Evolutionary conservation across 1,284 basidiomycete genomes (phyloP).

Genomic region (Moesziomyces parantarcticus): DNA sequence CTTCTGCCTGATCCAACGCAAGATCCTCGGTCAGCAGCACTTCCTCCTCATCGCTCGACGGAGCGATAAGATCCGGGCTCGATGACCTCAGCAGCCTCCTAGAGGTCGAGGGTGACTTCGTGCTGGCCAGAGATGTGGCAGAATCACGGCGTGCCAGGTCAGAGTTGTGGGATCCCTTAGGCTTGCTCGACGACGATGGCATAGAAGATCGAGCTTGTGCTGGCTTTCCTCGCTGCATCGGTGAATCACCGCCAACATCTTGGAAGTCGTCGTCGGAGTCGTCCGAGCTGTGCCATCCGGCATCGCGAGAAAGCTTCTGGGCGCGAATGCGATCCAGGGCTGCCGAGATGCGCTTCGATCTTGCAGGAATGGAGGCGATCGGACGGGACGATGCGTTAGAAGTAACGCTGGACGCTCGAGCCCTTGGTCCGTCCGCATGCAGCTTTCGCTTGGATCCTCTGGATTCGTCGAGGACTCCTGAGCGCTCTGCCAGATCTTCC

Average conservation of each 20-base stretch:
- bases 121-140: not conserved
- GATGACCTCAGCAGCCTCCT: conserved; percentile 17
- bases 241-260: not conserved
- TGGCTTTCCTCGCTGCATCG: conserved; percentile 3
- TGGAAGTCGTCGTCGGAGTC: conserved; percentile 15
- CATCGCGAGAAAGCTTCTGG: conserved; percentile 14
- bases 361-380: conserved; percentile 39
- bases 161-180: not conserved
- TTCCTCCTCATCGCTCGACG: conserved; percentile 39
- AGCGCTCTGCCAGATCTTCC: conserved; percentile 46
- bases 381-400: conserved; percentile 2
- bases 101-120: conserved; percentile 1
- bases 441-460: conserved; percentile 48
- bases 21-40: conserved; percentile 30
- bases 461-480: conserved; percentile 33
- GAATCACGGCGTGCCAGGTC: not conserved
- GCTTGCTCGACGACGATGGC: not conserved
- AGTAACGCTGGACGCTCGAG: not conserved
- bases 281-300: conserved; percentile 31
- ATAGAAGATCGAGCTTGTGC: conserved; percentile 8
- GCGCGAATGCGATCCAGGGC: conserved; percentile 23
- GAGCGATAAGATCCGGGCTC: conserved; percentile 30
- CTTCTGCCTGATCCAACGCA: conserved; percentile 6
- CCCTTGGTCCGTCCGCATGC: not conserved
- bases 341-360: conserved; percentile 34